phyloP scores from a whole-genome alignment of 2,329 filamentous ascomycete species.

The Xylaria sp. region DNA sequence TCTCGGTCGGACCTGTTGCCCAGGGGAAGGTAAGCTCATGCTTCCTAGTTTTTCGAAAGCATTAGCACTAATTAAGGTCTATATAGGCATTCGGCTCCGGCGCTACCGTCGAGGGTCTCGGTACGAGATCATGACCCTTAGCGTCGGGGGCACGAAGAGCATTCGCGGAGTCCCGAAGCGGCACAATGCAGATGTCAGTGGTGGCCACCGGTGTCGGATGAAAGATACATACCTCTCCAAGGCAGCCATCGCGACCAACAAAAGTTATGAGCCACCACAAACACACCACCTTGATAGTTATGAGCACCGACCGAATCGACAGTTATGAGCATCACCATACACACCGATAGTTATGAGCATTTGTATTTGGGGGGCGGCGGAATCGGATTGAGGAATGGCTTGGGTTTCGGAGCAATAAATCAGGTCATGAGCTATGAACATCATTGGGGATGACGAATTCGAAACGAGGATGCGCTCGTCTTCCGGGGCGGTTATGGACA shows the following conservation, averaged over 20 bases:
- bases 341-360: slow-evolving; percentile 19
- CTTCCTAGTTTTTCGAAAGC: background rate
- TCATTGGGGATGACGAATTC: slow-evolving; percentile 16
- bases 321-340: slow-evolving; percentile 1
- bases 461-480: slow-evolving; percentile 17
- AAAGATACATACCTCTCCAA: background rate
- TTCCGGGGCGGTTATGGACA: slow-evolving; percentile 16
- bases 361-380: slow-evolving; percentile 13
- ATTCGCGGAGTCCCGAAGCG: slow-evolving; percentile 26
- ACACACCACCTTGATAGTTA: too few species aligned
- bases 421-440: slow-evolving; percentile 21
- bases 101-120: background rate
- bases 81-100: slow-evolving; percentile 24
- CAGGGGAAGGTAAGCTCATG: slow-evolving; percentile 28
- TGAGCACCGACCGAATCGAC: background rate
- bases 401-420: slow-evolving; percentile 14
- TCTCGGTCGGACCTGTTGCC: slow-evolving; percentile 26
- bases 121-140: slow-evolving; percentile 23
- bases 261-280: slow-evolving; percentile 26
- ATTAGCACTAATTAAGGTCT: background rate
- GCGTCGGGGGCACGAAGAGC: slow-evolving; percentile 8
- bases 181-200: slow-evolving; percentile 23
- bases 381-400: slow-evolving; percentile 17
- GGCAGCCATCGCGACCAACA: background rate
- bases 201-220: slow-evolving; percentile 23